phyloP scores from a whole-genome alignment of 768 basidiomycete species.

The Suillus alpinus region DNA sequence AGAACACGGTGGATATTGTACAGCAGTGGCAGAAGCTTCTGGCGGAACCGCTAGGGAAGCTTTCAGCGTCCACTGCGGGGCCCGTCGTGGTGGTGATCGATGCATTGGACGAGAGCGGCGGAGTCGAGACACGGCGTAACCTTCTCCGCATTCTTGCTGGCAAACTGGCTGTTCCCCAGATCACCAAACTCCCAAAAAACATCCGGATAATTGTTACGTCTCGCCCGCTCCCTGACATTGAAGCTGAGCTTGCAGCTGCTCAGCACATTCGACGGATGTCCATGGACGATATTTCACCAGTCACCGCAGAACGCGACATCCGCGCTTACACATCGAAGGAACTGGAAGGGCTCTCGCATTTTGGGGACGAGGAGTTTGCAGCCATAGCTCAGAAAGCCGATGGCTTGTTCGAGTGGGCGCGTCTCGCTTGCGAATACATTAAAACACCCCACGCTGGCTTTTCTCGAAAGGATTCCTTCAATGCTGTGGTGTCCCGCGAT shows the following conservation, averaged over 20 bases:
- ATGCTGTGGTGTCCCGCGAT: not conserved
- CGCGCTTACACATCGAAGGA: not conserved
- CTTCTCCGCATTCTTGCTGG: not conserved
- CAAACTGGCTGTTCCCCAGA: not conserved
- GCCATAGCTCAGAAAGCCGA: not conserved
- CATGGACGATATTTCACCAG: not conserved
- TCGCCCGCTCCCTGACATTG: not conserved
- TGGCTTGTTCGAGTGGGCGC: constrained; percentile 3
- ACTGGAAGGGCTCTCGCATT: not conserved
- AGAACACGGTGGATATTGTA: not conserved
- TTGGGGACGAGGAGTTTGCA: not conserved
- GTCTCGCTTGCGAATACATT: constrained; percentile 6
- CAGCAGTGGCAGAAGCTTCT: constrained; percentile 4
- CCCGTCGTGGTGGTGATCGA: constrained; percentile 24
- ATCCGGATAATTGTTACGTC: constrained; percentile 11
- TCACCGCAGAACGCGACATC: not conserved
- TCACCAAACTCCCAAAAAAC: not conserved
- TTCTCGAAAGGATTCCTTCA: not conserved
- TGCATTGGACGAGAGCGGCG: constrained; percentile 17
- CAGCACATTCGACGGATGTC: not conserved
- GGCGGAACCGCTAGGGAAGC: not conserved
- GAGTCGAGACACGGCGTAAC: not conserved
- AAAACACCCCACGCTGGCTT: not conserved
- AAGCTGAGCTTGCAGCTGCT: not conserved
- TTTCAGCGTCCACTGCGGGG: not conserved